Evolutionary conservation across 108 stramenopile genomes (phyloP).

Genomic region (Cyclotella cryptica): DNA sequence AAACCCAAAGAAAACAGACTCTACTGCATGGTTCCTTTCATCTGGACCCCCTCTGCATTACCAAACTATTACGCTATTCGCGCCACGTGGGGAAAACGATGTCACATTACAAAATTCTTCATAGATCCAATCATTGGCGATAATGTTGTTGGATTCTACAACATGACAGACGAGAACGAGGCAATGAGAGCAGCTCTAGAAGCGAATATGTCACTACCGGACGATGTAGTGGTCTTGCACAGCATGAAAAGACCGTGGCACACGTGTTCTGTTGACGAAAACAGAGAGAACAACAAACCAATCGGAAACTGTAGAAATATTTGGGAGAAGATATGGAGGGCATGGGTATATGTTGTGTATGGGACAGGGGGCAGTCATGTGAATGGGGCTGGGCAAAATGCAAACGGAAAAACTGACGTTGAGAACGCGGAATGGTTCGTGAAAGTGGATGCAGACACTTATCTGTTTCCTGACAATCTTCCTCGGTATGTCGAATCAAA

Average conservation of each 20-base stretch:
- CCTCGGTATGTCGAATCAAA: slow-evolving; percentile 26
- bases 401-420: slow-evolving; percentile 10
- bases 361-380: slow-evolving; percentile 18
- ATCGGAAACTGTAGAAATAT: slow-evolving; percentile 42
- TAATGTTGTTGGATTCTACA: slow-evolving; percentile 30
- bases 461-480: slow-evolving; percentile 45
- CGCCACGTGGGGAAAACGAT: slow-evolving; percentile 39
- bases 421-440: slow-evolving; percentile 48
- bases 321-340: slow-evolving; percentile 51
- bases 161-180: slow-evolving; percentile 34
- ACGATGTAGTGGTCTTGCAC: slow-evolving; percentile 45
- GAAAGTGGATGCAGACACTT: slow-evolving; percentile 52
- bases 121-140: slow-evolving; percentile 52
- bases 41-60: slow-evolving; percentile 35
- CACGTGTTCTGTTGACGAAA: slow-evolving; percentile 17
- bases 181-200: slow-evolving; percentile 5
- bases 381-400: neutral
- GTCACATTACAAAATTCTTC: slow-evolving; percentile 40
- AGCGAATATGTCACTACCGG: slow-evolving; percentile 35
- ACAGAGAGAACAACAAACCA: slow-evolving; percentile 22
- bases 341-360: slow-evolving; percentile 30
- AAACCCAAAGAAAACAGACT: slow-evolving; percentile 21
- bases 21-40: slow-evolving; percentile 47
- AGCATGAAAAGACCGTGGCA: slow-evolving; percentile 45
- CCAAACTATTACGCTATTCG: slow-evolving; percentile 39